These are phyloP conservation scores for Lunularia cruciata DNA, from an alignment of 225 moss, liverwort and hornwort species.

Conservation along the genomic window DNA sequence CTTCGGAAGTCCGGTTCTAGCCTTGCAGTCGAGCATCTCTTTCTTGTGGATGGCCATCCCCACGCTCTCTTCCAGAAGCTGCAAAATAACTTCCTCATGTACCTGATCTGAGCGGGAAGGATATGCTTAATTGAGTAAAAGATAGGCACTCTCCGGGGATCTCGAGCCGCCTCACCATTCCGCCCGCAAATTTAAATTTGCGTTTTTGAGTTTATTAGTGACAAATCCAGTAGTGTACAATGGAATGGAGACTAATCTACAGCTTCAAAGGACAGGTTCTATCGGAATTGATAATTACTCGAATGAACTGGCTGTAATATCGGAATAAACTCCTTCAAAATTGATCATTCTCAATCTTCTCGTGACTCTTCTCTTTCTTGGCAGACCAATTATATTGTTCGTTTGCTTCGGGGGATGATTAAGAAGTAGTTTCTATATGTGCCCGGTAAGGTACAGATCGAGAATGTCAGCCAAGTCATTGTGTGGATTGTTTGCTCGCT, in stretches of 20 bases:
- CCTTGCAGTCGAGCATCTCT: neutral
- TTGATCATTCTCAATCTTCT: slow-evolving; percentile 6
- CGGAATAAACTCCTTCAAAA: neutral
- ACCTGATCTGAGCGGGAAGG: neutral
- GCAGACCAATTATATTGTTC: slow-evolving; percentile 3
- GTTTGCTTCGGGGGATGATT: neutral
- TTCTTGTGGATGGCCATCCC: no score
- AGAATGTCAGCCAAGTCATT: slow-evolving; percentile 4
- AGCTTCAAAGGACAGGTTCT: neutral
- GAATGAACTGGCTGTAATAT: neutral
- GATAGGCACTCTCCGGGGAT: neutral
- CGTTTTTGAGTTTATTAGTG: slow-evolving; percentile 1
- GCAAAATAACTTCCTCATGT: neutral
- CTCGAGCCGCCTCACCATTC: neutral
- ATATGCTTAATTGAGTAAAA: neutral
- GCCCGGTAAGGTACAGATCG: neutral
- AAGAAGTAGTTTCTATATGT: neutral
- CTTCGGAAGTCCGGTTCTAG: neutral
- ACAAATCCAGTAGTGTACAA: slow-evolving; percentile 6
- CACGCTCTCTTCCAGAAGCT: no score
- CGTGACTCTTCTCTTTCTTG: slow-evolving; percentile 7
- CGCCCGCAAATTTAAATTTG: neutral
- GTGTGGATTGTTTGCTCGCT: neutral
- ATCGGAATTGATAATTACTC: neutral
- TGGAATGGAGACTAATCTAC: neutral